Evolutionary conservation across 2,329 filamentous ascomycete species (phyloP).

Genomic region (Parasarocladium wereldwijsianum): DNA sequence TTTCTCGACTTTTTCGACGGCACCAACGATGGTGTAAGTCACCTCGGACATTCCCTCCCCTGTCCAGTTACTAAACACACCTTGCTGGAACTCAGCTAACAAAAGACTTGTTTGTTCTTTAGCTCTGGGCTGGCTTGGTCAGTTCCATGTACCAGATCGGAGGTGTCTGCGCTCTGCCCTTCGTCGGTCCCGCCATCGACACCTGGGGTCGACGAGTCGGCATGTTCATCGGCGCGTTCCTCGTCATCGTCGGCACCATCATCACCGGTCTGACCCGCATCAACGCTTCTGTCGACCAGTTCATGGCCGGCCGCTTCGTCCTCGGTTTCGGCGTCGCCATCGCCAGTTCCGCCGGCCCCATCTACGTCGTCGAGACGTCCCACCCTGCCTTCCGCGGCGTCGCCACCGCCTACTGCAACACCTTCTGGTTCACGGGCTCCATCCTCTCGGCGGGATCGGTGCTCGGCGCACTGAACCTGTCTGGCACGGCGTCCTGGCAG

Average conservation of each 20-base stretch:
- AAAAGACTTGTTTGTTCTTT: too few species aligned
- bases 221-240: slow-evolving; percentile 30
- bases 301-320: slow-evolving; percentile 43
- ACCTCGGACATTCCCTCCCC: background rate
- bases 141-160: slow-evolving; percentile 38
- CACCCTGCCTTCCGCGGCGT: slow-evolving; percentile 30
- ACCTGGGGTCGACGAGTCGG: slow-evolving; percentile 29
- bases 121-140: slow-evolving; percentile 31
- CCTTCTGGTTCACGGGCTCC: slow-evolving; percentile 29
- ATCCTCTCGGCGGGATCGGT: slow-evolving; percentile 35
- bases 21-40: slow-evolving; percentile 20
- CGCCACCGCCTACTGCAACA: slow-evolving; percentile 21
- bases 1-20: slow-evolving; percentile 25
- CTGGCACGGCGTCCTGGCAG: slow-evolving; percentile 23
- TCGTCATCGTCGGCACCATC: slow-evolving; percentile 24
- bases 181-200: slow-evolving; percentile 31
- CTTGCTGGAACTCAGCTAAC: too few species aligned
- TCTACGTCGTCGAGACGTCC: slow-evolving; percentile 31
- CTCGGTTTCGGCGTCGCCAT: slow-evolving; percentile 37
- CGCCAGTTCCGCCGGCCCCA: slow-evolving; percentile 27
- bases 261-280: slow-evolving; percentile 5
- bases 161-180: slow-evolving; percentile 27
- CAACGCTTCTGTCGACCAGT: slow-evolving; percentile 17
- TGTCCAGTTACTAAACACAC: background rate
- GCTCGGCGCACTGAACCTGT: slow-evolving; percentile 24